Conservation (phyloP, 148 eudicot genomes). For the Fagopyrum homotropicum region DNA sequence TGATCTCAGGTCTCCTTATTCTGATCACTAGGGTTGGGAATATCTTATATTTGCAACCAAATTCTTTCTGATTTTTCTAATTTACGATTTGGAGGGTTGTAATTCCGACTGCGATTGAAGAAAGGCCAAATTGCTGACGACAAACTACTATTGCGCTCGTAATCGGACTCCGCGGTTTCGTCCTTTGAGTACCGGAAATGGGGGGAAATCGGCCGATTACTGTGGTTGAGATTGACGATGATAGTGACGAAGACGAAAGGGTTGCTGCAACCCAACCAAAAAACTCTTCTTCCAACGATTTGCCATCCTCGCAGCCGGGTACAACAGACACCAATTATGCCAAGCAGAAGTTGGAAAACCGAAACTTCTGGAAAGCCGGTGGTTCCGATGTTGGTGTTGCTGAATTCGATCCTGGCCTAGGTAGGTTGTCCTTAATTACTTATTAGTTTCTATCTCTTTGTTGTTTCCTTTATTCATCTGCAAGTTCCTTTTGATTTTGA, state of each 20-base stretch:
- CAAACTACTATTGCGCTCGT: no score
- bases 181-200: conserved; percentile 6
- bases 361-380: conserved; percentile 97
- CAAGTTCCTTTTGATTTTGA: neutral
- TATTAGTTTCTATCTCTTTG: neutral
- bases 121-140: no score
- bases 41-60: no score
- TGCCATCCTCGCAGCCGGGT: neutral
- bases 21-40: no score
- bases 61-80: no score
- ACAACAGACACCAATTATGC: conserved; percentile 17
- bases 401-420: conserved; percentile 36
- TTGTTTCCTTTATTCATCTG: neutral
- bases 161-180: neutral
- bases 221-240: conserved; percentile 44
- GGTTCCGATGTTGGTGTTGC: conserved; percentile 42
- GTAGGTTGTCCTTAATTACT: conserved; percentile 17
- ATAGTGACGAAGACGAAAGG: conserved; percentile 60
- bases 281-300: conserved; percentile 10
- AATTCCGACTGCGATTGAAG: no score
- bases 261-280: conserved; percentile 5
- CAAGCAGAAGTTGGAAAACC: conserved; percentile 40
- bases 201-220: conserved; percentile 11
- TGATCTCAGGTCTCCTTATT: no score
- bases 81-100: no score